Conservation (phyloP, 78 protist species). For the Dictyostelium capitatum region DNA sequence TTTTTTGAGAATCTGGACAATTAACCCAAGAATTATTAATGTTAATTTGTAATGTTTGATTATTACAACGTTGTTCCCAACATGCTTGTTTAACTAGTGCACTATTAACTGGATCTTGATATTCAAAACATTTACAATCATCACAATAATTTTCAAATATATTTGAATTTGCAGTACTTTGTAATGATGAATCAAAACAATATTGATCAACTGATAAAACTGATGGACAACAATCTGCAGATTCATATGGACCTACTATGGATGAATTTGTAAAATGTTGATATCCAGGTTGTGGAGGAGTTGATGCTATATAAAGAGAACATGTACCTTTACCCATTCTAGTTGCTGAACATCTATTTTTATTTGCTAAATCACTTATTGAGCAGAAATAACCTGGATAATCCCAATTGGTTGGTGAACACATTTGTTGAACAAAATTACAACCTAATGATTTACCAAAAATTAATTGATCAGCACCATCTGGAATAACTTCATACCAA, state of each 20-base stretch:
- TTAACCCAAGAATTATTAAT: not conserved
- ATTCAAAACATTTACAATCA: slow-evolving; percentile 56
- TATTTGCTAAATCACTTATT: not conserved
- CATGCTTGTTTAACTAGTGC: not conserved
- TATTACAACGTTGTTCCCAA: not conserved
- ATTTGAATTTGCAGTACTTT: not conserved
- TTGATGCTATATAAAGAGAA: not conserved
- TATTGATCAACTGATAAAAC: not conserved
- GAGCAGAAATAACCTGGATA: slow-evolving; percentile 12
- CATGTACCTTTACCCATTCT: not conserved
- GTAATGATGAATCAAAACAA: not conserved
- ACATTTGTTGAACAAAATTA: not conserved
- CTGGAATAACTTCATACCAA: not conserved
- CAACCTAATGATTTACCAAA: slow-evolving; percentile 27
- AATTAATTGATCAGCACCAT: not conserved
- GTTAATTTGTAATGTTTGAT: not conserved
- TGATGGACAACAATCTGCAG: no score
- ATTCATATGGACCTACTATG: not conserved
- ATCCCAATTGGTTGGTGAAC: not conserved
- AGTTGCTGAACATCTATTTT: not conserved
- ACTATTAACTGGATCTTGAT: not conserved
- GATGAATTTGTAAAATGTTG: slow-evolving; percentile 31
- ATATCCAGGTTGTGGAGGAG: not conserved
- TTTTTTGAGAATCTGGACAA: not conserved
- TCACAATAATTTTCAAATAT: not conserved